Conservation (phyloP, 179 eudicot genomes). For the Patellifolia procumbens region DNA sequence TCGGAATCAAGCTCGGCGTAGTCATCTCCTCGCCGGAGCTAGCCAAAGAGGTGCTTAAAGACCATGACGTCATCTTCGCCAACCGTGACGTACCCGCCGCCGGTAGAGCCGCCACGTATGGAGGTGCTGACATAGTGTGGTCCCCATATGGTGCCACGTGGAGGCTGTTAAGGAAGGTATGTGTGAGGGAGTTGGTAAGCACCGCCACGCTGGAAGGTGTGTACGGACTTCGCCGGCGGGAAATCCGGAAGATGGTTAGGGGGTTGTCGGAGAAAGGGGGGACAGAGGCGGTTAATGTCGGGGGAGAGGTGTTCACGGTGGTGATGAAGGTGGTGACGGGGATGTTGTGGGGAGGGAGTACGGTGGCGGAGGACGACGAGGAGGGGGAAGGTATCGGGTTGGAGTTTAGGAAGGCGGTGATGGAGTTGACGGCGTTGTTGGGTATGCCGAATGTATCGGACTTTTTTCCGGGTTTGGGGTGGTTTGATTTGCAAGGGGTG, state of each 20-base stretch:
- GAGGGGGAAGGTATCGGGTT: slow-evolving; percentile 40
- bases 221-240: slow-evolving; percentile 41
- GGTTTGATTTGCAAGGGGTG: slow-evolving; percentile 53
- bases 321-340: slow-evolving; percentile 51
- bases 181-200: slow-evolving; percentile 65
- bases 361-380: slow-evolving; percentile 35
- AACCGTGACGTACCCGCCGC: slow-evolving; percentile 65
- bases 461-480: slow-evolving; percentile 42
- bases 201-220: slow-evolving; percentile 45
- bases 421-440: slow-evolving; percentile 31
- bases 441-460: slow-evolving; percentile 50
- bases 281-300: slow-evolving; percentile 33
- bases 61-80: slow-evolving; percentile 59
- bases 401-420: slow-evolving; percentile 43
- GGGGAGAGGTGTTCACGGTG: slow-evolving; percentile 54
- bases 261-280: slow-evolving; percentile 33
- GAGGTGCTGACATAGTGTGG: slow-evolving; percentile 56
- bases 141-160: slow-evolving; percentile 58
- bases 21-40: slow-evolving; percentile 48
- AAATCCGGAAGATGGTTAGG: slow-evolving; percentile 39
- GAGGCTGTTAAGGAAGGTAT: slow-evolving; percentile 60
- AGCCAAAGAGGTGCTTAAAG: slow-evolving; percentile 59
- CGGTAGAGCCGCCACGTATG: slow-evolving; percentile 40
- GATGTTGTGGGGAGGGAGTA: slow-evolving; percentile 74
- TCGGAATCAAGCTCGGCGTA: slow-evolving; percentile 51